These are phyloP conservation scores for Coemansia sp. DNA, from an alignment of 192 early-diverging fungal species.

Conservation along the genomic window DNA sequence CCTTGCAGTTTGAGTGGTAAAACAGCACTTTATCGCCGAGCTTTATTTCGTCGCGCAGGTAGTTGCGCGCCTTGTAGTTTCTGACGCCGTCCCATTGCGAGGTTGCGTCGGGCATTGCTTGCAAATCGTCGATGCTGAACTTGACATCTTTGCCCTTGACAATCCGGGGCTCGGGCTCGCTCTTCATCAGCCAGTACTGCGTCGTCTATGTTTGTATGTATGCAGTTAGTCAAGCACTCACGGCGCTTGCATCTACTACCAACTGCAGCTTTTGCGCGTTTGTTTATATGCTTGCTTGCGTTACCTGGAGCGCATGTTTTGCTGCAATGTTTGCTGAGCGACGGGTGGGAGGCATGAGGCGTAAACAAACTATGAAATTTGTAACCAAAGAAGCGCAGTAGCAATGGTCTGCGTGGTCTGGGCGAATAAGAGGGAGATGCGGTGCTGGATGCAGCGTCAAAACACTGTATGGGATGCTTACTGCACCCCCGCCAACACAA, in stretches of 20 bases:
- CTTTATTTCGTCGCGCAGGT: conserved; percentile 75
- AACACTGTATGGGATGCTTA: conserved; percentile 1
- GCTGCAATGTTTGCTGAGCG: conserved; percentile 1
- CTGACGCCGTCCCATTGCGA: conserved; percentile 83
- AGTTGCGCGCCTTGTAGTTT: conserved; percentile 81
- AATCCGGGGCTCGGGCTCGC: conserved; percentile 71
- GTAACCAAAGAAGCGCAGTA: conserved; percentile 7
- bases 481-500: neutral
- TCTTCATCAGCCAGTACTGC: conserved; percentile 79
- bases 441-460: neutral
- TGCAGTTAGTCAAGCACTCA: neutral
- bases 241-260: neutral
- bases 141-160: conserved; percentile 65
- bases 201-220: conserved; percentile 1
- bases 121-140: conserved; percentile 72
- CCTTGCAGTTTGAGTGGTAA: conserved; percentile 86
- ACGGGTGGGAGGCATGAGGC: conserved; percentile 1
- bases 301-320: neutral
- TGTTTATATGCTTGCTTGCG: neutral
- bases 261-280: neutral
- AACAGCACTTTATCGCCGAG: conserved; percentile 70
- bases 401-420: neutral
- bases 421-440: neutral
- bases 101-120: conserved; percentile 36
- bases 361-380: neutral